Conservation (phyloP, 257 asterid genomes). For the Ilex aquifolium region DNA sequence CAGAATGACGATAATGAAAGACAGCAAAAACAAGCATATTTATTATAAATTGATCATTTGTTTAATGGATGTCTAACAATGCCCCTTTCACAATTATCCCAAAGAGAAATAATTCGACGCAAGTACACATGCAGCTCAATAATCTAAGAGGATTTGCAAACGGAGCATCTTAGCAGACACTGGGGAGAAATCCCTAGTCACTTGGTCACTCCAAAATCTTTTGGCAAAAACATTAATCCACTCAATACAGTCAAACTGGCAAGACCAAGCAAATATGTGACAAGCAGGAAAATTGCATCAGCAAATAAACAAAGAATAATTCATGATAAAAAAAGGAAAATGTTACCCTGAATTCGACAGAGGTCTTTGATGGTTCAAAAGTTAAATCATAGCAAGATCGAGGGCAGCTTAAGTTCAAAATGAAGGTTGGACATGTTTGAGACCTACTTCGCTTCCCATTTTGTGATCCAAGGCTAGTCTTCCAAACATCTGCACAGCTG, state of each 20-base stretch:
- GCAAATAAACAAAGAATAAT: background rate
- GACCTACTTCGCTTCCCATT: slow-evolving; percentile 43
- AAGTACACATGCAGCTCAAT: too few relatives aligned
- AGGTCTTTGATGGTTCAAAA: slow-evolving; percentile 59
- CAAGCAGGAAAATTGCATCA: background rate
- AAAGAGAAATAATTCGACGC: too few relatives aligned
- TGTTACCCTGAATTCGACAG: slow-evolving; percentile 79
- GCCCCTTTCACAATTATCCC: too few relatives aligned
- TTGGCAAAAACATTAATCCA: background rate
- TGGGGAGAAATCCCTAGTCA: too few relatives aligned
- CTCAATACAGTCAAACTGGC: background rate
- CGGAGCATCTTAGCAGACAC: too few relatives aligned
- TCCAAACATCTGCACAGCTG: slow-evolving; percentile 33
- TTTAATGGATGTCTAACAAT: too few relatives aligned
- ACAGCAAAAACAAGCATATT: too few relatives aligned
- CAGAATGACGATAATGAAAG: too few relatives aligned
- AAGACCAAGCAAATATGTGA: background rate
- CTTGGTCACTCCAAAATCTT: background rate
- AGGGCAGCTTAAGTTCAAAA: slow-evolving; percentile 77
- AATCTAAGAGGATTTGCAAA: too few relatives aligned
- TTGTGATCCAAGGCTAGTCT: slow-evolving; percentile 22
- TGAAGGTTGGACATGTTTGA: slow-evolving; percentile 52
- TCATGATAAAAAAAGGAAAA: slow-evolving; percentile 7
- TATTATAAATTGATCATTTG: too few relatives aligned
- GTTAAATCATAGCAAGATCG: slow-evolving; percentile 64